These are phyloP conservation scores for Termitomyces sp. DNA, from an alignment of 768 basidiomycete genomes.

Conservation along the genomic window DNA sequence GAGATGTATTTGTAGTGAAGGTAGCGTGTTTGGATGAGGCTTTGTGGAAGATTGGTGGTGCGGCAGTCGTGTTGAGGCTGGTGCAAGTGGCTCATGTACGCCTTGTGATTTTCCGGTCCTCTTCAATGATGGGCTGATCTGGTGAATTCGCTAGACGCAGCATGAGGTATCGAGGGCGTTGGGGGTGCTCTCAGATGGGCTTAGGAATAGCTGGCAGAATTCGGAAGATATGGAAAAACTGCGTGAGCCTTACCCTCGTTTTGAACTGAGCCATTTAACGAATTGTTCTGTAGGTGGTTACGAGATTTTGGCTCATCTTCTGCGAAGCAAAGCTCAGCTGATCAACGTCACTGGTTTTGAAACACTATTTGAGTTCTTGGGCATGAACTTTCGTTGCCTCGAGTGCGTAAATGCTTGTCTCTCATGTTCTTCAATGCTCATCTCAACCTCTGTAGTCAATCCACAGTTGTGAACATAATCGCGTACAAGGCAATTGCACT, in stretches of 20 bases:
- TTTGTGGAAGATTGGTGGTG: constrained; percentile 81
- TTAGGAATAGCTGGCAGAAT: constrained; percentile 86
- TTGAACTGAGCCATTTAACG: neutral
- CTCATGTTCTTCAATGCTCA: neutral
- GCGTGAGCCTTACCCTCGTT: constrained; percentile 42
- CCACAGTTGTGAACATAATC: constrained; percentile 75
- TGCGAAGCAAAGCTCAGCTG: constrained; percentile 64
- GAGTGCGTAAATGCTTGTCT: constrained; percentile 46
- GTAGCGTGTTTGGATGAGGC: constrained; percentile 64
- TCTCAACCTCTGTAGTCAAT: constrained; percentile 41
- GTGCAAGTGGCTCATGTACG: constrained; percentile 72
- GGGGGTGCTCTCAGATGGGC: constrained; percentile 65
- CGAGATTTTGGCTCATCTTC: constrained; percentile 72
- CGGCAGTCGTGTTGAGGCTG: constrained; percentile 63
- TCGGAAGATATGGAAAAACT: constrained; percentile 92
- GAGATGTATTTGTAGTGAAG: constrained; percentile 56
- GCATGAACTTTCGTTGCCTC: constrained; percentile 75
- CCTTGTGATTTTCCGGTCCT: neutral
- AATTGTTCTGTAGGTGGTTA: constrained; percentile 60
- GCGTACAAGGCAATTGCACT: constrained; percentile 83
- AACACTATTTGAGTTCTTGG: constrained; percentile 79
- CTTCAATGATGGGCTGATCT: neutral
- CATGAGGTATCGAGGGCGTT: constrained; percentile 75
- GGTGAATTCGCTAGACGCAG: constrained; percentile 40
- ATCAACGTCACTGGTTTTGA: constrained; percentile 82